Percentiles rank a stretch among this genome's conserved stretches.
These are phyloP conservation scores for Chlamydomonas incerta DNA, from an alignment of 139 green algal species.

Conservation along the genomic window DNA sequence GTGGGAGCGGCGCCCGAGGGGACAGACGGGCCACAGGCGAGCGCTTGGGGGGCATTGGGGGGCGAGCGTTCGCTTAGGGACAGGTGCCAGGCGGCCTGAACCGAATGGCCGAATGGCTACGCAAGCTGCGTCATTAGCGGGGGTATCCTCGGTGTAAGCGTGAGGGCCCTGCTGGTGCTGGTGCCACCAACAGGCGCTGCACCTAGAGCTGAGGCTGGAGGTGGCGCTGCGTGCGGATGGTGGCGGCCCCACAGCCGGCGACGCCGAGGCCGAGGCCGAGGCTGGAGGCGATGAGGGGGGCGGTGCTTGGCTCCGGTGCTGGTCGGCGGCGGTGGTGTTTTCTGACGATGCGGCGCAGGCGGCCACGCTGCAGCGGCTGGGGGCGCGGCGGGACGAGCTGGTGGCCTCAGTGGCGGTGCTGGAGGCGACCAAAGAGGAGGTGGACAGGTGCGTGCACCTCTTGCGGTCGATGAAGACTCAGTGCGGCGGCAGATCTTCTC, in stretches of 20 bases:
- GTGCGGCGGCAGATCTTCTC: too few relatives aligned
- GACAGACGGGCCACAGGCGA: background rate
- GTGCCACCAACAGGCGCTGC: slow-evolving; percentile 21
- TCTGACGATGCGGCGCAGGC: slow-evolving; percentile 71
- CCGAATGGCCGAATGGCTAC: too few relatives aligned
- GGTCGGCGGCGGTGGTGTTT: slow-evolving; percentile 71
- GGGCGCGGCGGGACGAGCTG: slow-evolving; percentile 5
- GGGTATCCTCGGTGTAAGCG: too few relatives aligned
- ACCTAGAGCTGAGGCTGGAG: slow-evolving; percentile 26
- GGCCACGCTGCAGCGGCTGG: slow-evolving; percentile 61
- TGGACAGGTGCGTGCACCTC: slow-evolving; percentile 37
- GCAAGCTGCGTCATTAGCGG: too few relatives aligned
- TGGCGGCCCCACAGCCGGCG: background rate
- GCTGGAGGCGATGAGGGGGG: background rate
- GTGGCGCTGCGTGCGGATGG: background rate
- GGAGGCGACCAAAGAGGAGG: background rate
- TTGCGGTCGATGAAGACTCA: too few relatives aligned
- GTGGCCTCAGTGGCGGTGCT: background rate
- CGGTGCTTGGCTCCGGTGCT: slow-evolving; percentile 37
- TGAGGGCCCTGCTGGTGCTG: too few relatives aligned
- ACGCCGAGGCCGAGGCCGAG: background rate
- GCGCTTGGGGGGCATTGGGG: background rate
- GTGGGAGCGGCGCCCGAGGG: slow-evolving; percentile 7
- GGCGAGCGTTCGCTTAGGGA: too few relatives aligned
- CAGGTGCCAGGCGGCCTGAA: too few relatives aligned